Conservation (phyloP, 306 rosid species). For the Coriaria nepalensis region DNA sequence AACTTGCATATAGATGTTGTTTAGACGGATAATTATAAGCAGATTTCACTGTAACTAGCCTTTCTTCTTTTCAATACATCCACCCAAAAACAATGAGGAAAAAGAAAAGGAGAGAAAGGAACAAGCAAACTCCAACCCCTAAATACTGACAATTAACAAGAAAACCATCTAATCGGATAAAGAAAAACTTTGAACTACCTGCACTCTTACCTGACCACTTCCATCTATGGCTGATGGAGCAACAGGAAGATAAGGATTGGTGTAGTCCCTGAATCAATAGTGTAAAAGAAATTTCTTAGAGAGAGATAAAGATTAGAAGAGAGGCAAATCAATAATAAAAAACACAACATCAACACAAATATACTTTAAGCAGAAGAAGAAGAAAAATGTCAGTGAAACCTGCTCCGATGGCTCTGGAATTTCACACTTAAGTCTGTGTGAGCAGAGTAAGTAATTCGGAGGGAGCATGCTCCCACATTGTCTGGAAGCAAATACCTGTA, state of each 20-base stretch:
- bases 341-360: background rate
- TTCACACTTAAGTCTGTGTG: conserved; percentile 96
- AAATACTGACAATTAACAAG: no score
- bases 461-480: conserved; percentile 73
- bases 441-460: conserved; percentile 87
- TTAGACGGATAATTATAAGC: no score
- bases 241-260: conserved; percentile 97
- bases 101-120: no score
- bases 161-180: no score
- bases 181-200: no score
- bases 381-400: conserved; percentile 43
- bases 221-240: conserved; percentile 98
- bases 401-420: conserved; percentile 98
- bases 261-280: conserved; percentile 75
- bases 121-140: no score
- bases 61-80: no score
- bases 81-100: no score
- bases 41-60: no score
- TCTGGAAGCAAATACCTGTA: conserved; percentile 83
- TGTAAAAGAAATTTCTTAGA: no score
- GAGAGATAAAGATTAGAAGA: background rate
- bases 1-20: no score
- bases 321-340: conserved; percentile 1
- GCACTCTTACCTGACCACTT: conserved; percentile 67
- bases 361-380: background rate